Base-by-base conservation (phyloP, 768 basidiomycete genomes). In the Termitomyces sp. region DNA sequence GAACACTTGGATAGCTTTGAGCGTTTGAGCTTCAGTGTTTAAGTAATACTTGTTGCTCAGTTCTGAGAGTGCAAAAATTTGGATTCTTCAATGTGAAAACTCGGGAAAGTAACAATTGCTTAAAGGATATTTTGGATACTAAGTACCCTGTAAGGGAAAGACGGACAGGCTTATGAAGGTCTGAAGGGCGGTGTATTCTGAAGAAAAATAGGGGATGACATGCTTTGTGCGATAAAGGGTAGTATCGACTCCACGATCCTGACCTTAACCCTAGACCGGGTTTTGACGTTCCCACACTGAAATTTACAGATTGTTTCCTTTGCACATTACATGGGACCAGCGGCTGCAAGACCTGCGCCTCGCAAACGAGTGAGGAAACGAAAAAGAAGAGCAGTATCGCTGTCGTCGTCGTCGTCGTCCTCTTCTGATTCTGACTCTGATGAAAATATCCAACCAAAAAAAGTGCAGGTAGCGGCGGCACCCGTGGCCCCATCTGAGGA, bases 291-390 rank as follows among this genome's bases (percentile, higher is more conserved):
- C 52, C 39, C 53, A 54, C 53, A 18, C 18, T n/a, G 39, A 54
- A 54, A 54, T 41, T 54, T 41, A 42, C 22, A 27, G 16, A 31
- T 3, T 9, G 24, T 50, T 22, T 36, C 34, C 4, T 37, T 22
- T 18, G 22, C 18, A 49, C 48, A 33, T 3, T 33, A 20, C 22
- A 59, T 59, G 58, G 58, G 58, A 41, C 72, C 69, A 44, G 65
- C 72, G 41, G 69, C 66, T 58, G 72, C 72, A 11, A 69, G 69
- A 59, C 68, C 75, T 53, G 63, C 66, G 18, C 62, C 77, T 18
- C 74, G 79, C 64, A 83, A 80, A 69, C 70, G 82, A 51, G 76
- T 70, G 36, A 75, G 83, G 60, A 84, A 85, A 66, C 74, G 83
- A 18, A 84, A 84, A 62, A 75, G 82, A 75, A 77, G 81, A 54